Evolutionary conservation across 306 rosid species (phyloP).

Genomic region (Cucumis sativus): Cucumber_9930_V3 NC_026656.2:814001-814500

Average conservation of each 20-base stretch:
- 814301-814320: slow-evolving; percentile 28
- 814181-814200: background rate
- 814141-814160: background rate
- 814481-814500: slow-evolving; percentile 74
- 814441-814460: slow-evolving; percentile 59
- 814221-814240: background rate
- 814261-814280: slow-evolving; percentile 1
- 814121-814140: too few relatives aligned
- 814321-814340: slow-evolving; percentile 60
- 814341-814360: slow-evolving; percentile 77
- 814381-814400: slow-evolving; percentile 72
- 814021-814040: too few relatives aligned
- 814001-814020: too few relatives aligned
- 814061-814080: too few relatives aligned
- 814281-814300: background rate
- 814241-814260: background rate
- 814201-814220: background rate
- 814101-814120: too few relatives aligned
- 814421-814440: slow-evolving; percentile 60
- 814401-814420: slow-evolving; percentile 77
- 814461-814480: slow-evolving; percentile 77
- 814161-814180: background rate
- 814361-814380: slow-evolving; percentile 51
- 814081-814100: too few relatives aligned
- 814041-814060: too few relatives aligned